Conservation (phyloP, 306 rosid species). For the Adenanthera pavonina region DNA sequence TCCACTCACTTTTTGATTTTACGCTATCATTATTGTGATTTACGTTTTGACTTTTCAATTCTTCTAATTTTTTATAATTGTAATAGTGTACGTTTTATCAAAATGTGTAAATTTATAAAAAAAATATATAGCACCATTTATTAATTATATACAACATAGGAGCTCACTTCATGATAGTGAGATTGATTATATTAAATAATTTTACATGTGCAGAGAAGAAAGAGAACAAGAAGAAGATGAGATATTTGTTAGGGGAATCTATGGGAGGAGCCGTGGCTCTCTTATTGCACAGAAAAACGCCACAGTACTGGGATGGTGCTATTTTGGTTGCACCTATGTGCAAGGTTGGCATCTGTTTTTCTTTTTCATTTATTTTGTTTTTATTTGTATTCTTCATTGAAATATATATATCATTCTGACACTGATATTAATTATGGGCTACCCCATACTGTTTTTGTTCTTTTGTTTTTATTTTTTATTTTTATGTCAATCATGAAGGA, state of each 20-base stretch:
- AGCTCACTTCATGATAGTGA: background rate
- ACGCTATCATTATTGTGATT: background rate
- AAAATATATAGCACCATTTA: no score
- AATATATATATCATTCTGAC: background rate
- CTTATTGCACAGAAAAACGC: constrained; percentile 65
- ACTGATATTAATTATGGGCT: background rate
- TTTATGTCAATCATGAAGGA: background rate
- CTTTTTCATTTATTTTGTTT: background rate
- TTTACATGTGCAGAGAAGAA: constrained; percentile 48
- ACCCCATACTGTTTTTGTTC: background rate
- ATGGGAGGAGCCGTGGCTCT: constrained; percentile 97
- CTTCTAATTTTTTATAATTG: background rate
- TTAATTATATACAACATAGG: no score
- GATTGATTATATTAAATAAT: background rate
- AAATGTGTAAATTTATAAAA: no score
- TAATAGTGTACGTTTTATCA: no score
- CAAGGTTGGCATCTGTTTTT: constrained; percentile 56
- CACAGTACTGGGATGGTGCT: constrained; percentile 89
- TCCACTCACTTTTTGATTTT: background rate
- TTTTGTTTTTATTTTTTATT: no score
- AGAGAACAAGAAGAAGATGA: constrained; percentile 66
- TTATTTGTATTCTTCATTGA: background rate
- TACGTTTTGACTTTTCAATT: background rate
- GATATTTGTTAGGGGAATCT: constrained; percentile 85
- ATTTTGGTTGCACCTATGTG: constrained; percentile 96